These are phyloP conservation scores for Cladophialophora bantiana DNA, from an alignment of 2,329 filamentous ascomycete genomes.

Conservation along the genomic window DNA sequence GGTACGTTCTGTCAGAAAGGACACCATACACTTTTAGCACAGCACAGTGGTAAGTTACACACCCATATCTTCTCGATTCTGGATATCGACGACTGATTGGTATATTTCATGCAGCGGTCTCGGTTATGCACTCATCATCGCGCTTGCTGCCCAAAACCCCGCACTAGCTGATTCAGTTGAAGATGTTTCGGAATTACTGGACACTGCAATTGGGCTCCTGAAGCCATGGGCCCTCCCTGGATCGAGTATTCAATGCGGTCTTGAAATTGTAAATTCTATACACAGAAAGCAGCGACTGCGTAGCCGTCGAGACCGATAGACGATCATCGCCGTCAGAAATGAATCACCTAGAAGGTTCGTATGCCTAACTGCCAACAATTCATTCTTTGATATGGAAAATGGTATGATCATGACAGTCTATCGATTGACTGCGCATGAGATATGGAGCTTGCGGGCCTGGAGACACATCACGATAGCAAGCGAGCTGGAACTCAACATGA, in stretches of 20 bases:
- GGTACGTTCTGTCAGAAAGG: conserved; percentile 5
- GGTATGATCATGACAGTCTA: not conserved
- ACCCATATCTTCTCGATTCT: not conserved
- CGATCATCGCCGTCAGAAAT: not conserved
- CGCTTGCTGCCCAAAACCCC: not conserved
- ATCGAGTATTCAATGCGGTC: conserved; percentile 11
- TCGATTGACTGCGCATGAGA: not conserved
- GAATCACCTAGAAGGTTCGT: not conserved
- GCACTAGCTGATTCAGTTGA: not conserved
- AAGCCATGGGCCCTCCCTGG: conserved; percentile 7
- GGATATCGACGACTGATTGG: not conserved
- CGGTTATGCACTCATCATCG: conserved; percentile 3
- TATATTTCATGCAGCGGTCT: not conserved
- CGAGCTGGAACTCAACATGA: not conserved
- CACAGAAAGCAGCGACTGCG: conserved; percentile 15
- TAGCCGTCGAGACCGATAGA: not conserved
- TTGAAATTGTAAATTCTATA: conserved; percentile 12
- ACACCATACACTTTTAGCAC: conserved; percentile 6
- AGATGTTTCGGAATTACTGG: not conserved
- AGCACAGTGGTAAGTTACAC: not conserved
- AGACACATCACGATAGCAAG: not conserved
- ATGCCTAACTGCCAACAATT: not conserved
- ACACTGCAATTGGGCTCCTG: not conserved
- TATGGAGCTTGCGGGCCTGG: not conserved
- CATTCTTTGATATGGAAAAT: not conserved